Percentiles rank a stretch among this genome's conserved stretches.
phyloP scores from a whole-genome alignment of 805 yeast genomes.

The Wickerhamomyces rabaulensis region DNA sequence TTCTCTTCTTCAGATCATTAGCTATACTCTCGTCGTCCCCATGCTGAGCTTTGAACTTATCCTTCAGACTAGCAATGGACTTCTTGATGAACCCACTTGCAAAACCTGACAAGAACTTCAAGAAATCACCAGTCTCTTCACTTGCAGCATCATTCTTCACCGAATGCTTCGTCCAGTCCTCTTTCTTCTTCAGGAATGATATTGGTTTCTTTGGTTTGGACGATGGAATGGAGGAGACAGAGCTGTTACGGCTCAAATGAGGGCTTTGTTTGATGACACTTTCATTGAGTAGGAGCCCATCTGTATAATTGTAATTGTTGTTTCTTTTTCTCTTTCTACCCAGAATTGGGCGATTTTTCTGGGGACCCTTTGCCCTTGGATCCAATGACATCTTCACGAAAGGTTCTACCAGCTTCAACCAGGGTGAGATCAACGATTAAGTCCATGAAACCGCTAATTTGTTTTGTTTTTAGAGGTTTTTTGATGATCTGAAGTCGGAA shows the following conservation, averaged over 20 bases:
- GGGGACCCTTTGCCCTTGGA: not conserved
- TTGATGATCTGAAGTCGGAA: too few relatives aligned
- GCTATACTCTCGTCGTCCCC: slow-evolving; percentile 1
- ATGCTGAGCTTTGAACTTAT: not conserved
- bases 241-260: slow-evolving; percentile 2
- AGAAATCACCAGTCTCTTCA: slow-evolving; percentile 10
- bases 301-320: not conserved
- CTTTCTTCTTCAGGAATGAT: not conserved
- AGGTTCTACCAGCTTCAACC: not conserved
- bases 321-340: slow-evolving; percentile 7
- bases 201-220: not conserved
- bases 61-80: not conserved
- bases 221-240: not conserved
- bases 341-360: slow-evolving; percentile 1
- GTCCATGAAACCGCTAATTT: not conserved
- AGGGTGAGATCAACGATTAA: not conserved
- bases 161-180: slow-evolving; percentile 12
- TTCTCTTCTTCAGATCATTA: slow-evolving; percentile 9
- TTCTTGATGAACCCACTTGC: not conserved
- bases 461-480: not conserved
- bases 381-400: not conserved
- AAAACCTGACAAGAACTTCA: slow-evolving; percentile 1
- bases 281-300: slow-evolving; percentile 4
- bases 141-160: slow-evolving; percentile 13
- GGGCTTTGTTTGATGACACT: slow-evolving; percentile 3